Evolutionary conservation across 179 eudicot genomes (phyloP).

Genomic region (Beta lomatogona): DNA sequence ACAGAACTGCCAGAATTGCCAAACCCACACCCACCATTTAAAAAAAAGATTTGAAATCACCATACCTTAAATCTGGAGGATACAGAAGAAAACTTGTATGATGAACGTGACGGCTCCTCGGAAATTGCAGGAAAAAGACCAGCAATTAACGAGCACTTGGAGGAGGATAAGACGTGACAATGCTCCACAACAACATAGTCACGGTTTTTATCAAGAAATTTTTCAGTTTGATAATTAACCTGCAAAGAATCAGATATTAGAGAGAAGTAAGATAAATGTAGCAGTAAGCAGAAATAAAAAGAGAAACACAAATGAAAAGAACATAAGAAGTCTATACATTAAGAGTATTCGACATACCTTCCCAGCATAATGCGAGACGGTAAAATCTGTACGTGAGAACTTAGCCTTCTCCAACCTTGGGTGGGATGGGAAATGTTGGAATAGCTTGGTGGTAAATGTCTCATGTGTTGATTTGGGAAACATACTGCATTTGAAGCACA

Average conservation of each 20-base stretch:
- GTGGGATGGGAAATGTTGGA: conserved; percentile 73
- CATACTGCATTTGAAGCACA: conserved; percentile 61
- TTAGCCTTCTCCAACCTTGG: conserved; percentile 89
- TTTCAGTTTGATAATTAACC: conserved; percentile 88
- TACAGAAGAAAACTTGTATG: conserved; percentile 96
- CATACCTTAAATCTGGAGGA: conserved; percentile 92
- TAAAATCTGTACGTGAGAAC: conserved; percentile 94
- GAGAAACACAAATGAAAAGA: not conserved
- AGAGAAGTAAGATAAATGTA: not conserved
- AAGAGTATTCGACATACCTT: conserved; percentile 51
- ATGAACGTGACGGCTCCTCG: conserved; percentile 89
- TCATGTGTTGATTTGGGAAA: conserved; percentile 93
- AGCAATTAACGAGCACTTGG: conserved; percentile 74
- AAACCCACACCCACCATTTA: not conserved
- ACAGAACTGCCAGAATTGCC: not conserved
- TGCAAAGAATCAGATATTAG: conserved; percentile 18
- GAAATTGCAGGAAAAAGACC: conserved; percentile 75
- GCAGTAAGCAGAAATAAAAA: not conserved
- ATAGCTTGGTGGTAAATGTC: conserved; percentile 87
- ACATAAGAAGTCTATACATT: not conserved
- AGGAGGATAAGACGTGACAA: conserved; percentile 73
- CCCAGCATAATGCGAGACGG: conserved; percentile 94
- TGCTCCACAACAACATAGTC: conserved; percentile 98
- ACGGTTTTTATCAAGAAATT: conserved; percentile 91
- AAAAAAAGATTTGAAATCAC: not conserved